These are phyloP conservation scores for Chamaecyparis obtusa DNA, from an alignment of 75 land plant species.

Conservation along the genomic window DNA sequence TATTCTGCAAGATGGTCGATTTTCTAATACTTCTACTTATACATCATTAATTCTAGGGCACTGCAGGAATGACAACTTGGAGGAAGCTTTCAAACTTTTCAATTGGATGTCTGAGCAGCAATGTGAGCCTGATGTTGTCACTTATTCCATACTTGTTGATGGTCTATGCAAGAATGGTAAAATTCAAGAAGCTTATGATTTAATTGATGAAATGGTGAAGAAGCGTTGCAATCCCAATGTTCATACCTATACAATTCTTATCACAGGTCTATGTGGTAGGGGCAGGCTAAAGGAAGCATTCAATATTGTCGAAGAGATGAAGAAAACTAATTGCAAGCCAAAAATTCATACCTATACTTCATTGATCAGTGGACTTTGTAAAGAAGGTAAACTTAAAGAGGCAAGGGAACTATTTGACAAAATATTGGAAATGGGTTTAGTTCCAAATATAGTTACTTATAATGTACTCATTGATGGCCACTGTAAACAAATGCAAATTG, in stretches of 20 bases:
- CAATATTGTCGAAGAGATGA: slow-evolving; percentile 40
- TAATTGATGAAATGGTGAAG: slow-evolving; percentile 34
- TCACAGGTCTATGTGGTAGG: slow-evolving; percentile 35
- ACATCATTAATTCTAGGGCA: slow-evolving; percentile 48
- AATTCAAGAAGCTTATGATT: slow-evolving; percentile 37
- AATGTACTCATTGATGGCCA: slow-evolving; percentile 64
- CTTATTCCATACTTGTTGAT: slow-evolving; percentile 48
- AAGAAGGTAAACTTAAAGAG: slow-evolving; percentile 42
- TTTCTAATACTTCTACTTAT: slow-evolving; percentile 39
- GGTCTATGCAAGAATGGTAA: slow-evolving; percentile 42
- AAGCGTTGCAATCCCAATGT: slow-evolving; percentile 43
- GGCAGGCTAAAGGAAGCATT: slow-evolving; percentile 35
- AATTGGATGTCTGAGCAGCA: slow-evolving; percentile 36
- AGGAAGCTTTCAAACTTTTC: slow-evolving; percentile 38
- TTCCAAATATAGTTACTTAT: slow-evolving; percentile 53
- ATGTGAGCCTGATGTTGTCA: slow-evolving; percentile 46
- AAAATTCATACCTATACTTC: slow-evolving; percentile 48
- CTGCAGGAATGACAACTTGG: slow-evolving; percentile 35
- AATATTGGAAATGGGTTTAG: slow-evolving; percentile 37
- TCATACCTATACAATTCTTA: slow-evolving; percentile 43
- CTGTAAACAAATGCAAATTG: slow-evolving; percentile 40
- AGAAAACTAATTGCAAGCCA: slow-evolving; percentile 43
- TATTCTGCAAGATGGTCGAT: slow-evolving; percentile 26
- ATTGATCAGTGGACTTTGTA: slow-evolving; percentile 30
- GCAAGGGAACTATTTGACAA: slow-evolving; percentile 31